A percentile compares a stretch with the other conserved stretches of the same genome.
Evolutionary conservation across 352 stramenopile genomes (phyloP).

Genomic region (Aphanomyces invadans): DNA sequence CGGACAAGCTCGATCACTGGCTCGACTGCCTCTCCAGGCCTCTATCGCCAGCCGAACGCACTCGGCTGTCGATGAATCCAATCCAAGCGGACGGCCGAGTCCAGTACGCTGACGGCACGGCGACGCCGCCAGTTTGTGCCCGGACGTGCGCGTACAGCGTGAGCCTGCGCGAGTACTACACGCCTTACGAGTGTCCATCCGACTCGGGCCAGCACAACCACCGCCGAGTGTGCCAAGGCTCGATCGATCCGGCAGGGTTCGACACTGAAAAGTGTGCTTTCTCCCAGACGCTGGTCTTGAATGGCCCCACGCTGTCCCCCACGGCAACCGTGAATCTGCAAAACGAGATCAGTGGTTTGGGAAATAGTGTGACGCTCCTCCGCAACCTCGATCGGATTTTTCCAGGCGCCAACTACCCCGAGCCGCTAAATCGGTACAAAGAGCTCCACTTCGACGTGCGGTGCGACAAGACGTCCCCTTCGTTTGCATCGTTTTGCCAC

Average conservation of each 20-base stretch:
- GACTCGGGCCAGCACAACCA: background rate
- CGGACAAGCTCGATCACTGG: background rate
- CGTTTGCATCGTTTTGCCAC: background rate
- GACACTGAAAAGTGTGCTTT: background rate
- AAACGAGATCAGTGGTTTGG: background rate
- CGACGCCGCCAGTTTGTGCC: background rate
- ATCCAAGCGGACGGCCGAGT: background rate
- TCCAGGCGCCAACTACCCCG: background rate
- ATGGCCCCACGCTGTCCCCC: background rate
- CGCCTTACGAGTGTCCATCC: background rate
- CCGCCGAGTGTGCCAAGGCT: background rate
- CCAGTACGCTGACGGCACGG: no score
- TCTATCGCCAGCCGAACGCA: background rate
- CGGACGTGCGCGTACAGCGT: background rate
- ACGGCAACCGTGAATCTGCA: background rate
- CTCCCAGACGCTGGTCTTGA: background rate
- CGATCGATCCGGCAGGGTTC: background rate
- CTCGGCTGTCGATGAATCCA: background rate
- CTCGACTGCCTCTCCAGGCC: background rate
- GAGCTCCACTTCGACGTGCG: background rate
- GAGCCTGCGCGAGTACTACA: background rate
- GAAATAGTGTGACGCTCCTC: background rate
- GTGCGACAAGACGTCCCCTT: background rate
- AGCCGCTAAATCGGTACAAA: background rate
- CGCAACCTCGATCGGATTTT: background rate